phyloP scores from a whole-genome alignment of 2,329 filamentous ascomycete genomes.

The Aspergillus sp. region DNA sequence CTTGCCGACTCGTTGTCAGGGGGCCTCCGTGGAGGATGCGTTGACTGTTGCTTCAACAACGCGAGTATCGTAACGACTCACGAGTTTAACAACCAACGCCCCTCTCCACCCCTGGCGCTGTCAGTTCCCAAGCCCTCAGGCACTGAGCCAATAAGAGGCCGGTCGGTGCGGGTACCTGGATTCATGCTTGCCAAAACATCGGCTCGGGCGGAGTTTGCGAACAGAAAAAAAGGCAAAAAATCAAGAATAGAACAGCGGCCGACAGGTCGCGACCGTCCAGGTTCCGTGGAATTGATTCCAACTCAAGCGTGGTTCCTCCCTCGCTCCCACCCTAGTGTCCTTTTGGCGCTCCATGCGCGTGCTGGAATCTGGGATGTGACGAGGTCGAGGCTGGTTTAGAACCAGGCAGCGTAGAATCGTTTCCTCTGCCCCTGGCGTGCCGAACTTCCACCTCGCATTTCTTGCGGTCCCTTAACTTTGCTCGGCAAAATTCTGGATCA shows the following conservation, averaged over 20 bases:
- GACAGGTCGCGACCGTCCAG: constrained; percentile 4
- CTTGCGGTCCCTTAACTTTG: not conserved
- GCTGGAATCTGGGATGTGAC: not conserved
- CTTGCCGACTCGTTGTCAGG: not conserved
- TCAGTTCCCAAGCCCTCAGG: constrained; percentile 19
- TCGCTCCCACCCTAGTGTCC: not conserved
- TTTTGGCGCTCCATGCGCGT: constrained; percentile 4
- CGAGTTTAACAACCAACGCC: constrained; percentile 6
- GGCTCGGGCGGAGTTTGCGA: constrained; percentile 18
- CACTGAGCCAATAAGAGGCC: constrained; percentile 9
- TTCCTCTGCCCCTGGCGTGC: constrained; percentile 11
- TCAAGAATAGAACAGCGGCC: constrained; percentile 19
- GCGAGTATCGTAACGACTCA: constrained; percentile 9
- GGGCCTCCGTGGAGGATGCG: not conserved
- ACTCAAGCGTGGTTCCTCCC: not conserved
- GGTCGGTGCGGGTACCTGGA: constrained; percentile 26
- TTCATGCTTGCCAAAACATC: constrained; percentile 16
- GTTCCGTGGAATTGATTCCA: constrained; percentile 4
- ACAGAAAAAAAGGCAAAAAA: constrained; percentile 8
- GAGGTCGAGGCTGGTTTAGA: not conserved
- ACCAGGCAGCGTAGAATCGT: constrained; percentile 5
- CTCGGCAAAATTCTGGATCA: constrained; percentile 19
- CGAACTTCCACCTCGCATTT: constrained; percentile 4
- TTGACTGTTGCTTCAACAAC: not conserved
- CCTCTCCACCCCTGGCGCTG: constrained; percentile 23